A percentile compares a stretch with the other conserved stretches of the same genome.
Evolutionary conservation across 495 filamentous ascomycete genomes (phyloP).

Genomic region (Podospora appendiculata): DNA sequence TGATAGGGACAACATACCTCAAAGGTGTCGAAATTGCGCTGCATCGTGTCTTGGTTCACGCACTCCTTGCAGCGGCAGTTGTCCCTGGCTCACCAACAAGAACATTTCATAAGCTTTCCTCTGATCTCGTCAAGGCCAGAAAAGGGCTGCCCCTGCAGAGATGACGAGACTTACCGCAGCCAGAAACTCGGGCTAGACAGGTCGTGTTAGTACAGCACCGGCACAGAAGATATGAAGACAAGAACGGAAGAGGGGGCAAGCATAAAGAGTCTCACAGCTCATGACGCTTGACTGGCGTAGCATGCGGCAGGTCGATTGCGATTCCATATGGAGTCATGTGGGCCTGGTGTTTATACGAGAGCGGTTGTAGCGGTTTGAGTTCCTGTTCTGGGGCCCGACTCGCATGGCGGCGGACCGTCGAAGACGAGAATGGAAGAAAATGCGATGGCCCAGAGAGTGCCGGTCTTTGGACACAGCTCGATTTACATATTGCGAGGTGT

Average conservation of each 20-base stretch:
- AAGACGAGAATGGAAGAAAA: too few species aligned
- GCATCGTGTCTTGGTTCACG: constrained; percentile 68
- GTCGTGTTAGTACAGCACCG: too few species aligned
- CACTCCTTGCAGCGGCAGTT: constrained; percentile 73
- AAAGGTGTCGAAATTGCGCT: constrained; percentile 68
- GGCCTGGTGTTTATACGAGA: not conserved
- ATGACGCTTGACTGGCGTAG: not conserved
- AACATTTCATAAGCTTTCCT: too few species aligned
- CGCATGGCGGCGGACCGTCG: too few species aligned
- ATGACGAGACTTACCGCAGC: constrained; percentile 30
- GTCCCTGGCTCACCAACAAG: constrained; percentile 45
- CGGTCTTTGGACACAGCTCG: too few species aligned
- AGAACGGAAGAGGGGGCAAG: not conserved
- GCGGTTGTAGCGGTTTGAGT: too few species aligned
- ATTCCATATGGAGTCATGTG: not conserved
- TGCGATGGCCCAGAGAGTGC: too few species aligned
- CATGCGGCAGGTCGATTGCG: too few species aligned
- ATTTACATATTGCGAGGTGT: too few species aligned
- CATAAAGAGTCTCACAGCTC: not conserved
- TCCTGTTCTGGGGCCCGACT: too few species aligned
- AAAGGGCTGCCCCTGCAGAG: too few species aligned
- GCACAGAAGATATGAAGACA: too few species aligned
- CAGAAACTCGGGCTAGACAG: constrained; percentile 19
- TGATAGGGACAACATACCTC: constrained; percentile 11
- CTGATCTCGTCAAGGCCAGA: not conserved